Evolutionary conservation across 805 yeast genomes (phyloP), one percentile per base, ranked within the genome.

Genomic region (Yamadazyma philogaea): DNA sequence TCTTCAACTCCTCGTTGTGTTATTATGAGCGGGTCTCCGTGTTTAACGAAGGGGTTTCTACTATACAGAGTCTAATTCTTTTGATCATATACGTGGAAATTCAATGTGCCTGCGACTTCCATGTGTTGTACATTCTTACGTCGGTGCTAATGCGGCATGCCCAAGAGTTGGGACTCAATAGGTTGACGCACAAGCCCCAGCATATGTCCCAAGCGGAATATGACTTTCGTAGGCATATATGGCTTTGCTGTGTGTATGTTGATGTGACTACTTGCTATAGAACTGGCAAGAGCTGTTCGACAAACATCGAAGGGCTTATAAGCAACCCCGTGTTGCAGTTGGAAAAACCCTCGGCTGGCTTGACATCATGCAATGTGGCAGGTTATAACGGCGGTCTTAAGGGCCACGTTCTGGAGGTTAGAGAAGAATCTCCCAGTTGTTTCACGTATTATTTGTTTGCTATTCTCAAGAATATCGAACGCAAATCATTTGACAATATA

Each of bases 1-100:
- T 56, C 17, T 53, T 60, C 28, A 45, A 53, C 38, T 52, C 53
- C 33, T 59, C 81, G 1, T 51, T 79, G 19, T 72, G 61, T 49
- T 81, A 76, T 54, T 81, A 71, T 49, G 79, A 77, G 45, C 68
- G 74, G 40, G 59, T 78, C 5, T 57, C 74, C 3, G 55, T 74
- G 2, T 50, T 66, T 20, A 72, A 73, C 46, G 81, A 75, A 47
- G 82, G 81, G 7, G 34, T 75, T 0, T 59, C 57, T 20, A 68
- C 80, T 1, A 54, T 79, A 4, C 79, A 72, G 52, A 81, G 77
- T 0, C 56, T 79, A 2, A 47, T 81, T 12, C 51, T 81, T 15
- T 54, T 82, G 42, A 57, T 71, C 1, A 34, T 59, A 2, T 75
- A 66, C 48, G 60, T 69, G 28, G 66, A 54, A 41, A 45, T 46